phyloP scores from a whole-genome alignment of 345 rosid genomes.

The Arabidopsis arenosa region DNA sequence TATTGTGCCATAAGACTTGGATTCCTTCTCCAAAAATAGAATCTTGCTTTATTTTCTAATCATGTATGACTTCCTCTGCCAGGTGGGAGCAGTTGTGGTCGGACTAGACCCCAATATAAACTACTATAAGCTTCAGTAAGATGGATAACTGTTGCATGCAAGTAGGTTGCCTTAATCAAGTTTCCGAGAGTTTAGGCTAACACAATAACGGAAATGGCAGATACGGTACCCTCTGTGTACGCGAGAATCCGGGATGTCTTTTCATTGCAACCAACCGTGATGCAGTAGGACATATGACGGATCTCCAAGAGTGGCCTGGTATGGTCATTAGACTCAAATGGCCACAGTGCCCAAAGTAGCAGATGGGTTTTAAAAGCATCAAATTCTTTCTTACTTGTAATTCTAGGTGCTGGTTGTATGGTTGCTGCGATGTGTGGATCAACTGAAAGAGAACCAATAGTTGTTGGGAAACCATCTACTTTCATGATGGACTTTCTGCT shows the following conservation, averaged over 20 bases:
- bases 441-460: slow-evolving; percentile 78
- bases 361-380: slow-evolving; percentile 11
- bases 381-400: not conserved
- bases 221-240: slow-evolving; percentile 88
- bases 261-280: slow-evolving; percentile 92
- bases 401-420: slow-evolving; percentile 95
- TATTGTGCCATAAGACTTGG: slow-evolving; percentile 47
- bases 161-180: not conserved
- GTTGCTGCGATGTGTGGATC: slow-evolving; percentile 83
- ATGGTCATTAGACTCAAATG: slow-evolving; percentile 30
- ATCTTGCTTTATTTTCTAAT: slow-evolving; percentile 29
- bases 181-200: slow-evolving; percentile 29
- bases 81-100: slow-evolving; percentile 98
- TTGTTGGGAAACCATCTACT: slow-evolving; percentile 92
- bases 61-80: slow-evolving; percentile 37
- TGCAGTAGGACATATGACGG: slow-evolving; percentile 86
- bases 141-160: slow-evolving; percentile 32
- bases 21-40: slow-evolving; percentile 12
- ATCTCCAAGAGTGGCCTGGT: slow-evolving; percentile 97
- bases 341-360: slow-evolving; percentile 23
- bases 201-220: slow-evolving; percentile 49
- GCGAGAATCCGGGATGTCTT: slow-evolving; percentile 95
- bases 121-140: slow-evolving; percentile 96
- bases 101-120: slow-evolving; percentile 82
- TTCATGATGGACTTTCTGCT: slow-evolving; percentile 90